Evolutionary conservation across 805 yeast species (phyloP).

Genomic region (Teunomyces lycoperdinae): DNA sequence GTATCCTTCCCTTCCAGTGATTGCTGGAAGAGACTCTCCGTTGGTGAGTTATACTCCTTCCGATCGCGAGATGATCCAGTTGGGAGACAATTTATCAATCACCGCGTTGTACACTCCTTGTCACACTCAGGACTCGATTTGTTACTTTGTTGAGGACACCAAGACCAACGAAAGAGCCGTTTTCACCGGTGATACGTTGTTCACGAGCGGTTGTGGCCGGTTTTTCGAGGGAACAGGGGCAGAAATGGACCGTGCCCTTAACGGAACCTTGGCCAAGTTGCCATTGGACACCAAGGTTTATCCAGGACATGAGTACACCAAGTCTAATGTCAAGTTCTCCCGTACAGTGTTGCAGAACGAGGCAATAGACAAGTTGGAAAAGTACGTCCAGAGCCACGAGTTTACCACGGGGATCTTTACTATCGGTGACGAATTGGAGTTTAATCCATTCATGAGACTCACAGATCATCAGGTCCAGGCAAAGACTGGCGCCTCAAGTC

Average conservation of each 20-base stretch:
- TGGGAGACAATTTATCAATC: conserved; percentile 64
- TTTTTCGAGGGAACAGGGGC: conserved; percentile 88
- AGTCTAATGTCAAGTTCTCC: conserved; percentile 75
- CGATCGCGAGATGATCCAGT: conserved; percentile 55
- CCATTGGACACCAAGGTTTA: conserved; percentile 73
- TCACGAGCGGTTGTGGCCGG: conserved; percentile 93
- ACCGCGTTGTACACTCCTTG: conserved; percentile 94
- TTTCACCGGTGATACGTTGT: conserved; percentile 94
- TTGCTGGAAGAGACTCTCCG: conserved; percentile 84
- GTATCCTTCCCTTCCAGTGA: conserved; percentile 54
- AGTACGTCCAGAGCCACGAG: conserved; percentile 54
- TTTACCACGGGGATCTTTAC: conserved; percentile 85
- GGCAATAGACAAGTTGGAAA: conserved; percentile 54
- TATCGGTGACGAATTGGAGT: conserved; percentile 72
- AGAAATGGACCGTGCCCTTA: conserved; percentile 76
- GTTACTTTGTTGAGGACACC: conserved; percentile 73
- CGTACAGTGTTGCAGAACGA: conserved; percentile 54
- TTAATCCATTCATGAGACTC: conserved; percentile 88
- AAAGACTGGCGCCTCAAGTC: conserved; percentile 52
- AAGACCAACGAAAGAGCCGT: conserved; percentile 65
- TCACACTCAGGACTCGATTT: conserved; percentile 94
- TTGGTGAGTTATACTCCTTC: conserved; percentile 68
- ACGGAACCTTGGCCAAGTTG: conserved; percentile 52
- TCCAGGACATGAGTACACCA: conserved; percentile 97
- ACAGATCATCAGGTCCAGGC: conserved; percentile 59